A percentile compares a stretch with the other conserved stretches of the same genome.
phyloP scores from a whole-genome alignment of 1,284 basidiomycete species.

The Rhizoctonia solani region DNA sequence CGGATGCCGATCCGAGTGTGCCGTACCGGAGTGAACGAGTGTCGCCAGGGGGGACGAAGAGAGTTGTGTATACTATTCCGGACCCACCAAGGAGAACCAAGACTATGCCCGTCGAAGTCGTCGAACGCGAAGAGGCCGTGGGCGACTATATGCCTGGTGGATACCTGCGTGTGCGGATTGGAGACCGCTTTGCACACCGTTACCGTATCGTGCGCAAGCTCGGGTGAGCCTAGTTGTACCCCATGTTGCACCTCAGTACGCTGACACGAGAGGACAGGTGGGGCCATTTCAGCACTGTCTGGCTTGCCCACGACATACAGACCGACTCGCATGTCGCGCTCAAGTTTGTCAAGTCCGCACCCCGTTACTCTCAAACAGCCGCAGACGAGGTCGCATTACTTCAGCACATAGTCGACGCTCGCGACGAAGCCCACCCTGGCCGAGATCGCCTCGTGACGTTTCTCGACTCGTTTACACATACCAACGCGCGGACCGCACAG shows the following conservation, averaged over 20 bases:
- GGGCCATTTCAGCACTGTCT: slow-evolving; percentile 97
- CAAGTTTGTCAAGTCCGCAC: slow-evolving; percentile 98
- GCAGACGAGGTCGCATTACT: slow-evolving; percentile 98
- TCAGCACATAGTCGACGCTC: slow-evolving; percentile 77
- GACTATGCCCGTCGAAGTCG: neutral
- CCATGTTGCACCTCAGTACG: neutral
- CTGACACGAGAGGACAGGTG: slow-evolving; percentile 13
- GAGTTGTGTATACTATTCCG: slow-evolving; percentile 18
- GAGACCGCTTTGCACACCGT: slow-evolving; percentile 85
- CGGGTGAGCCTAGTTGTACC: slow-evolving; percentile 59
- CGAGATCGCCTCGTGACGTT: slow-evolving; percentile 77
- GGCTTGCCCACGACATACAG: slow-evolving; percentile 87
- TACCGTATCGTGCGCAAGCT: slow-evolving; percentile 95
- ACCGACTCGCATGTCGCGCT: slow-evolving; percentile 94
- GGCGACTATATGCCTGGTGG: slow-evolving; percentile 38
- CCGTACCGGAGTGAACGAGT: slow-evolving; percentile 3
- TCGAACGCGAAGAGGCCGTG: slow-evolving; percentile 34
- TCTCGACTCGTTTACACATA: slow-evolving; percentile 95
- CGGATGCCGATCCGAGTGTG: neutral
- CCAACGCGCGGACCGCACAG: slow-evolving; percentile 95
- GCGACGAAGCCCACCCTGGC: slow-evolving; percentile 44
- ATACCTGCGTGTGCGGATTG: slow-evolving; percentile 76
- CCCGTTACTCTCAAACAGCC: slow-evolving; percentile 96
- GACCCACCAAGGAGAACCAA: slow-evolving; percentile 18
- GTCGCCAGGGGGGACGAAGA: slow-evolving; percentile 17